phyloP scores from a whole-genome alignment of 352 stramenopile species.

The Saprolegnia parasitica region DNA sequence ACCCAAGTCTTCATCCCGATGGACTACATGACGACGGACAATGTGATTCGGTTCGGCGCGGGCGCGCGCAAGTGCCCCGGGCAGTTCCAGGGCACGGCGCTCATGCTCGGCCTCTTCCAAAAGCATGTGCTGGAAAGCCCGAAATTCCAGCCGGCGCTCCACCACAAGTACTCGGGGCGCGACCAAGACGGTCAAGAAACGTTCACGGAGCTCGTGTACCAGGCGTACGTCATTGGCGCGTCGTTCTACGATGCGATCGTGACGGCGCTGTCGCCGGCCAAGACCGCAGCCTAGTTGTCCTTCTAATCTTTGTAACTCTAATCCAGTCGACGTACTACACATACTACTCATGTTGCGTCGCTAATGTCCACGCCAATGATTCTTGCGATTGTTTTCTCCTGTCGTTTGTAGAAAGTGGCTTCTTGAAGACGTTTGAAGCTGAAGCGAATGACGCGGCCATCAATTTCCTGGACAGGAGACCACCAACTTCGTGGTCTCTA shows the following conservation, averaged over 20 bases:
- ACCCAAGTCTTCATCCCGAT: constrained; percentile 27
- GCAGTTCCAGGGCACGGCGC: constrained; percentile 10
- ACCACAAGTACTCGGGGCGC: constrained; percentile 23
- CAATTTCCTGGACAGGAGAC: no score
- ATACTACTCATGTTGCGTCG: no score
- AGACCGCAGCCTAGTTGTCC: not conserved
- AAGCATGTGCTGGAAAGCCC: not conserved
- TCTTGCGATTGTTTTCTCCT: no score
- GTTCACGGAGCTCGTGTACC: constrained; percentile 12
- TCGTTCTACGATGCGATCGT: constrained; percentile 11
- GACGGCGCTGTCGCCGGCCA: not conserved
- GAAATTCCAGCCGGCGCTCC: constrained; percentile 17
- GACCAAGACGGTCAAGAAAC: constrained; percentile 27
- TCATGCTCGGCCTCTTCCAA: constrained; percentile 20
- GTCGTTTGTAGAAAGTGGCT: no score
- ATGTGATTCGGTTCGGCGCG: constrained; percentile 24
- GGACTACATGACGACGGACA: constrained; percentile 26
- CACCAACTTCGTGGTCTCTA: no score
- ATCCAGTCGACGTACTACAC: no score
- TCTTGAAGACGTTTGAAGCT: no score
- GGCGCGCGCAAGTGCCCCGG: constrained; percentile 25
- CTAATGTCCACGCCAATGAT: no score
- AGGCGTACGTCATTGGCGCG: constrained; percentile 14
- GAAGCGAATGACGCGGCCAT: no score
- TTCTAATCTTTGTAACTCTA: no score